Evolutionary conservation across 495 filamentous ascomycete species (phyloP).

Genomic region (Schizothecium vesticola): DNA sequence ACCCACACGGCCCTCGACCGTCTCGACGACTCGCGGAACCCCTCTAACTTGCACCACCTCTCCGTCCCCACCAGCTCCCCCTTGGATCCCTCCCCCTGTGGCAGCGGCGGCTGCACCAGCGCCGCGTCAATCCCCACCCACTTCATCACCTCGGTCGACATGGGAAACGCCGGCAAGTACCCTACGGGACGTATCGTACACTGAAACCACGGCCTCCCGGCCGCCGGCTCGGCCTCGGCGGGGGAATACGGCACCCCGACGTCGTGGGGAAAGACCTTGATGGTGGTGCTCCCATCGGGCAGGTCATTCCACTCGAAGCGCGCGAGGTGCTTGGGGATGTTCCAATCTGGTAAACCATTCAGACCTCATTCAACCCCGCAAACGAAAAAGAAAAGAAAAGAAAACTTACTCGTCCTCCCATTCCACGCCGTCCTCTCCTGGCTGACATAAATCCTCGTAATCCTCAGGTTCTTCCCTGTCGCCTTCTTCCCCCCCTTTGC

Average conservation of each 20-base stretch:
- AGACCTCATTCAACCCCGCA: neutral
- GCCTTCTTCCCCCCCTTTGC: constrained; percentile 19
- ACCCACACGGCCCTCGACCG: constrained; percentile 31
- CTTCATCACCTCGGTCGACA: constrained; percentile 30
- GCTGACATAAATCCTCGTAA: constrained; percentile 48
- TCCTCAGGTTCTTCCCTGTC: constrained; percentile 24
- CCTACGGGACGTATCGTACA: constrained; percentile 36
- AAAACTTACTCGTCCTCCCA: constrained; percentile 32
- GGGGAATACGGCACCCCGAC: constrained; percentile 9
- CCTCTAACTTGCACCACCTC: constrained; percentile 28
- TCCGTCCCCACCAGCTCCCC: constrained; percentile 33
- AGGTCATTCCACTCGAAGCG: constrained; percentile 42
- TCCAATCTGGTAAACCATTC: constrained; percentile 37
- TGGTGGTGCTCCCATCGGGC: constrained; percentile 29
- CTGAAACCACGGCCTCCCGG: constrained; percentile 37
- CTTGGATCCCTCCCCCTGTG: constrained; percentile 25
- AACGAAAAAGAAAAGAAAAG: neutral
- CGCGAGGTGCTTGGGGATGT: constrained; percentile 51
- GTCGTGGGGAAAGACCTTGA: constrained; percentile 42
- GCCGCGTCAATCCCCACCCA: constrained; percentile 30
- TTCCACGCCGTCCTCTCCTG: constrained; percentile 45
- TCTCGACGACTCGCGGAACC: constrained; percentile 16
- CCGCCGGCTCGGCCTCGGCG: constrained; percentile 20
- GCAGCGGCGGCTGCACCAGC: constrained; percentile 43
- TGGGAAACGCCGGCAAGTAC: constrained; percentile 39